Evolutionary conservation across 169 alveolate genomes (phyloP).

Genomic region (Cyclospora cayetanensis): DNA sequence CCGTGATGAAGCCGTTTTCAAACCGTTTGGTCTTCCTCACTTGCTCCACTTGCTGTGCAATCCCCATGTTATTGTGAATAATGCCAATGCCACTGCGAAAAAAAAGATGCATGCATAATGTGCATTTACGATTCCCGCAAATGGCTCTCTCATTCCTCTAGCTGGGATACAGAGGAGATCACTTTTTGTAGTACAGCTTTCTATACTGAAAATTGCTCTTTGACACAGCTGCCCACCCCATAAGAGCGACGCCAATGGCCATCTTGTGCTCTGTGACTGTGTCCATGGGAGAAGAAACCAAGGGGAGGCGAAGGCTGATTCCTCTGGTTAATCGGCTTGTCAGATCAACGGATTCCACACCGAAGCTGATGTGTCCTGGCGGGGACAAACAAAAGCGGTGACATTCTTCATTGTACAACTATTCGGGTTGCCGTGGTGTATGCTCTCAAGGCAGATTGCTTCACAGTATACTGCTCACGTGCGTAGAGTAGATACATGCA

Average conservation of each 20-base stretch:
- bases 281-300: slow-evolving; percentile 95
- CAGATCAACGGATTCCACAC: slow-evolving; percentile 83
- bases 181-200: not conserved
- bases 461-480: no score
- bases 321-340: slow-evolving; percentile 82
- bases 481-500: no score
- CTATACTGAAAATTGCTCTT: not conserved
- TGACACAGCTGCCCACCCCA: slow-evolving; percentile 78
- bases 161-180: no score
- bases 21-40: slow-evolving; percentile 90
- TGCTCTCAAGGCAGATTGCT: no score
- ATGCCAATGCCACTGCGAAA: slow-evolving; percentile 89
- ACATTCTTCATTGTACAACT: no score
- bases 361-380: slow-evolving; percentile 86
- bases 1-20: slow-evolving; percentile 91
- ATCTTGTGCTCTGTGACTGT: slow-evolving; percentile 94
- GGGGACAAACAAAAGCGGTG: no score
- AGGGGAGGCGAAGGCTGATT: slow-evolving; percentile 86
- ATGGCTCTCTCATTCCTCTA: no score
- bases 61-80: slow-evolving; percentile 90
- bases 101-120: not conserved
- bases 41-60: slow-evolving; percentile 86
- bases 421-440: no score
- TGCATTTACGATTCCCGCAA: no score
- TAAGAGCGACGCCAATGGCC: slow-evolving; percentile 93